Percentiles rank a stretch among this genome's conserved stretches.
These are phyloP conservation scores for Pezicula radicicola DNA, from an alignment of 2,329 filamentous ascomycete genomes.

Conservation along the genomic window DNA sequence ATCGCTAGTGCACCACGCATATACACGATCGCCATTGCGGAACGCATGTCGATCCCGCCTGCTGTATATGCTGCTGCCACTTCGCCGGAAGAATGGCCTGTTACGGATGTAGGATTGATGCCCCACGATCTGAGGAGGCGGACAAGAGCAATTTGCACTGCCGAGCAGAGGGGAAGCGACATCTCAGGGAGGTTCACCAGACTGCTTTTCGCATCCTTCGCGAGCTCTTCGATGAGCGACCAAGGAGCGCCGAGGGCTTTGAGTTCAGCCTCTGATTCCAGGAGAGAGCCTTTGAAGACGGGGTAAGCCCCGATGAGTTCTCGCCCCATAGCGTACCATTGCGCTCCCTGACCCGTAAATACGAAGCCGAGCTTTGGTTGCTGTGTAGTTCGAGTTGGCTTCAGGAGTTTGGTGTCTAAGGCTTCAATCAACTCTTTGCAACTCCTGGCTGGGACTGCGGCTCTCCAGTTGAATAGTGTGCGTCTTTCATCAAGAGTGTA, in stretches of 20 bases:
- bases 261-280: neutral
- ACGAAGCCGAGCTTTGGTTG: conserved; percentile 2
- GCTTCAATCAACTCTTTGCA: conserved; percentile 27
- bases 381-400: neutral
- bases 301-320: conserved; percentile 21
- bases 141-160: conserved; percentile 41
- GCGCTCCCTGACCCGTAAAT: conserved; percentile 11
- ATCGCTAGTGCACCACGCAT: conserved; percentile 27
- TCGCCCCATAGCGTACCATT: conserved; percentile 5
- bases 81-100: conserved; percentile 43
- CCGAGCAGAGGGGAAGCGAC: conserved; percentile 41
- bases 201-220: neutral
- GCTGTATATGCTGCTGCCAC: conserved; percentile 41
- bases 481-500: too few species aligned
- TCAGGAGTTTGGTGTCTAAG: conserved; percentile 29
- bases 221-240: neutral
- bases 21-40: conserved; percentile 42
- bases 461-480: too few species aligned
- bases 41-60: conserved; percentile 24
- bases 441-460: too few species aligned
- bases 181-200: too few species aligned
- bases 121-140: conserved; percentile 38
- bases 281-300: conserved; percentile 24
- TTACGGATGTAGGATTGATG: conserved; percentile 32
- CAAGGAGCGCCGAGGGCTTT: neutral